These are phyloP conservation scores for Boletus reticulatus DNA, from an alignment of 768 basidiomycete genomes.

Conservation along the genomic window DNA sequence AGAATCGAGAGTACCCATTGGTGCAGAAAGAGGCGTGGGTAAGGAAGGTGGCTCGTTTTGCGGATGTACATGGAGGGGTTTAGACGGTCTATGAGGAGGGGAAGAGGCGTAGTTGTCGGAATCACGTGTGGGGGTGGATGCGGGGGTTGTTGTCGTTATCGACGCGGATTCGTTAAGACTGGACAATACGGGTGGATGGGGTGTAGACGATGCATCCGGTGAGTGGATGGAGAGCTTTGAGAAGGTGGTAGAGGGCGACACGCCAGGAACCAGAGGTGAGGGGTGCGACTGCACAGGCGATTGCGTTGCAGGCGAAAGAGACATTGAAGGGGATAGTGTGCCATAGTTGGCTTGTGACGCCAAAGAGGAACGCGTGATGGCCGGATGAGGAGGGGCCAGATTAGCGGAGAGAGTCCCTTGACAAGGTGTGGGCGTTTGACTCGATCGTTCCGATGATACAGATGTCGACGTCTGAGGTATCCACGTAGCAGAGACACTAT, in stretches of 20 bases:
- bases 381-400: neutral
- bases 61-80: constrained; percentile 28
- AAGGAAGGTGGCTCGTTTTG: constrained; percentile 16
- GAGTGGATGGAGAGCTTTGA: constrained; percentile 50
- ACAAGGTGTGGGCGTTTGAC: constrained; percentile 1
- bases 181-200: constrained; percentile 10
- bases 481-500: constrained; percentile 10
- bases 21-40: constrained; percentile 2
- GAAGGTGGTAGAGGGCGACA: constrained; percentile 49
- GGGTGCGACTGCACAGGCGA: neutral
- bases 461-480: constrained; percentile 8
- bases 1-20: constrained; percentile 4
- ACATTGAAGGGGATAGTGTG: neutral
- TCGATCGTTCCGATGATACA: neutral
- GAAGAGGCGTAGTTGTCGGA: constrained; percentile 8
- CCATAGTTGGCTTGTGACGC: neutral
- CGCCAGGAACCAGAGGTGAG: constrained; percentile 6
- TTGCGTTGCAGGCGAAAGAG: neutral
- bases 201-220: constrained; percentile 22
- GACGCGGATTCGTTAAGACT: constrained; percentile 4
- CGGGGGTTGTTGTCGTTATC: neutral
- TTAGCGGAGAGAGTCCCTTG: neutral
- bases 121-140: neutral
- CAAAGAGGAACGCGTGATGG: neutral
- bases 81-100: constrained; percentile 19